phyloP scores from a whole-genome alignment of 495 filamentous ascomycete genomes.

The Astrocystis sublimbata region DNA sequence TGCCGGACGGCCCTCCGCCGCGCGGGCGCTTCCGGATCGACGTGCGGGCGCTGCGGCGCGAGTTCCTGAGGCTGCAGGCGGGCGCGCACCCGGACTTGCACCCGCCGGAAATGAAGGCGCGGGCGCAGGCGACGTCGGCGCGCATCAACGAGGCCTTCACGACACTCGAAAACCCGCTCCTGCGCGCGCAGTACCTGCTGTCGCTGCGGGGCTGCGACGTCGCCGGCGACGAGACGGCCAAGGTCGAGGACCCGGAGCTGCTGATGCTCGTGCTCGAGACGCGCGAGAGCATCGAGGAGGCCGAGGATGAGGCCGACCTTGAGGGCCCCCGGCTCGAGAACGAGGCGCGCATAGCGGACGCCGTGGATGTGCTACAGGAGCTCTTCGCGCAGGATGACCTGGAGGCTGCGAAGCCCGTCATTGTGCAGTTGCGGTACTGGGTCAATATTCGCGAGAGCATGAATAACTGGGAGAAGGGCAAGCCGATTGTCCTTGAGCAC shows the following conservation, averaged over 20 bases:
- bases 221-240: constrained; percentile 70
- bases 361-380: constrained; percentile 58
- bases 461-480: constrained; percentile 78
- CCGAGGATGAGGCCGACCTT: constrained; percentile 63
- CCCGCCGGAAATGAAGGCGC: constrained; percentile 47
- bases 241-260: constrained; percentile 69
- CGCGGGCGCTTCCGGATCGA: constrained; percentile 73
- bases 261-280: constrained; percentile 87
- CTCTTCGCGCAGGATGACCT: constrained; percentile 69
- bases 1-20: constrained; percentile 82
- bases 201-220: constrained; percentile 71
- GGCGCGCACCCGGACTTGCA: constrained; percentile 73
- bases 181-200: constrained; percentile 83
- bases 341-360: constrained; percentile 61
- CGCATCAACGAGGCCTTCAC: constrained; percentile 87
- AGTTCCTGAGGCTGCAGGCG: constrained; percentile 84
- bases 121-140: constrained; percentile 71
- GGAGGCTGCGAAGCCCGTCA: constrained; percentile 65
- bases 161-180: constrained; percentile 73
- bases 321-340: constrained; percentile 63
- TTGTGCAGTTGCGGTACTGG: constrained; percentile 86
- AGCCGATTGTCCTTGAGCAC: constrained; percentile 66
- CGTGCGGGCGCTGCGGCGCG: constrained; percentile 64
- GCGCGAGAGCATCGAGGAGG: constrained; percentile 81
- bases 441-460: constrained; percentile 80